Evolutionary conservation across 2,329 filamentous ascomycete genomes (phyloP).

Genomic region (Colletotrichum euphorbiae): DNA sequence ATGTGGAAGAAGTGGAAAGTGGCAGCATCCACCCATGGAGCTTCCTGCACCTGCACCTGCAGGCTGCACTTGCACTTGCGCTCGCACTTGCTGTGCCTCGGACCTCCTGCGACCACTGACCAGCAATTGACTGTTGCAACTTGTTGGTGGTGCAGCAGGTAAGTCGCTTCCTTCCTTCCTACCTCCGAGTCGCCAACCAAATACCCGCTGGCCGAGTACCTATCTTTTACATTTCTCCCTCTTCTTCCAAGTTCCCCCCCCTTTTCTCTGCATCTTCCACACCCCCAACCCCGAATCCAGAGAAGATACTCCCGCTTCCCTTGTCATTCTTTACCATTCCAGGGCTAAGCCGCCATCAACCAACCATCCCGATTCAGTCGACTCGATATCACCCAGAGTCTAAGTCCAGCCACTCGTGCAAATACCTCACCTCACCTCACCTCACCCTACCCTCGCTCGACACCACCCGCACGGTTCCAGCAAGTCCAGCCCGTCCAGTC

Average conservation of each 20-base stretch:
- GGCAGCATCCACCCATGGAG: constrained; percentile 2
- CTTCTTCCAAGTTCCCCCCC: not conserved
- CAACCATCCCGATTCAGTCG: constrained; percentile 16
- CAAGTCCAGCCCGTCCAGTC: not conserved
- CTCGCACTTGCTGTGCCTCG: constrained; percentile 3
- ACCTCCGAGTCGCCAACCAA: not conserved
- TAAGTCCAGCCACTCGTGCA: constrained; percentile 14
- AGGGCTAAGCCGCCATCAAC: constrained; percentile 14
- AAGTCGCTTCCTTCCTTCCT: constrained; percentile 4
- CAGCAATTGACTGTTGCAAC: not conserved
- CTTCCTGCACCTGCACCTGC: constrained; percentile 9
- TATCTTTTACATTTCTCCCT: not conserved
- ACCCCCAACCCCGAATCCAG: not conserved
- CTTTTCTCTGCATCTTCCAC: constrained; percentile 9
- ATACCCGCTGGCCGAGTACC: constrained; percentile 7
- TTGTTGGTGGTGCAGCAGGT: no score
- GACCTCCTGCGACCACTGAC: no score
- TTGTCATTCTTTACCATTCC: constrained; percentile 20
- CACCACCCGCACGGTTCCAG: not conserved
- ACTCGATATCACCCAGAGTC: constrained; percentile 2
- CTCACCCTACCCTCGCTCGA: constrained; percentile 7
- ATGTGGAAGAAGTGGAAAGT: not conserved
- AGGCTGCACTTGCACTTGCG: constrained; percentile 4
- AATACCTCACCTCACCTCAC: constrained; percentile 11
- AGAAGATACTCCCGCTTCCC: not conserved